Conservation (phyloP, 2,329 filamentous ascomycete species). For the Penicillium sp. region DNA sequence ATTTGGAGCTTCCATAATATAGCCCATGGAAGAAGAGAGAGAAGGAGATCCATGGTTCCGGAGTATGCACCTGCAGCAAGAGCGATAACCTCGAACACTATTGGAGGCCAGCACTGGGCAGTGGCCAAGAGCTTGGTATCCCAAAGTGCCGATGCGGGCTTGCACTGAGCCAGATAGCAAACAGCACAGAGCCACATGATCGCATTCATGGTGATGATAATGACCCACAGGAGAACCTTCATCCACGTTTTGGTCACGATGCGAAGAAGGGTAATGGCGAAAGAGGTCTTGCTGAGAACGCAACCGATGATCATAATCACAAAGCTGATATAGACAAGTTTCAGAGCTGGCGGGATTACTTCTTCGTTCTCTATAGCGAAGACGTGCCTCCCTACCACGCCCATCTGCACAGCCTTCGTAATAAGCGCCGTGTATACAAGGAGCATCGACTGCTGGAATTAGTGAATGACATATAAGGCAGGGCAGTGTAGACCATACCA, state of each 20-base stretch:
- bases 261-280: conserved; percentile 25
- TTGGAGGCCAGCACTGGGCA: conserved; percentile 19
- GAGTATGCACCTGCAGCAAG: conserved; percentile 24
- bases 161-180: conserved; percentile 23
- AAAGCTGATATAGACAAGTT: conserved; percentile 14
- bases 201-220: conserved; percentile 26
- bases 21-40: conserved; percentile 27
- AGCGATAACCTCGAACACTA: conserved; percentile 20
- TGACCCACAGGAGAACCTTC: conserved; percentile 22
- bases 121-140: conserved; percentile 15
- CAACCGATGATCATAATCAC: conserved; percentile 22
- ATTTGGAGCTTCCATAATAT: conserved; percentile 30
- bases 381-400: conserved; percentile 34
- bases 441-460: conserved; percentile 7
- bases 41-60: conserved; percentile 27
- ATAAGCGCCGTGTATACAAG: conserved; percentile 27
- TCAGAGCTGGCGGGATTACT: conserved; percentile 15
- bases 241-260: conserved; percentile 23
- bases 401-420: conserved; percentile 28
- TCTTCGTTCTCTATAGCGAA: conserved; percentile 12
- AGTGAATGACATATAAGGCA: neutral
- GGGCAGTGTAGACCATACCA: conserved; percentile 23
- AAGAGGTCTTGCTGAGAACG: conserved; percentile 25
- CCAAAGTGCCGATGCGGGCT: conserved; percentile 19
- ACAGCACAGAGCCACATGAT: conserved; percentile 23